These are phyloP conservation scores for Coemansia sp. DNA, from an alignment of 371 early-diverging fungal species.

Conservation along the genomic window DNA sequence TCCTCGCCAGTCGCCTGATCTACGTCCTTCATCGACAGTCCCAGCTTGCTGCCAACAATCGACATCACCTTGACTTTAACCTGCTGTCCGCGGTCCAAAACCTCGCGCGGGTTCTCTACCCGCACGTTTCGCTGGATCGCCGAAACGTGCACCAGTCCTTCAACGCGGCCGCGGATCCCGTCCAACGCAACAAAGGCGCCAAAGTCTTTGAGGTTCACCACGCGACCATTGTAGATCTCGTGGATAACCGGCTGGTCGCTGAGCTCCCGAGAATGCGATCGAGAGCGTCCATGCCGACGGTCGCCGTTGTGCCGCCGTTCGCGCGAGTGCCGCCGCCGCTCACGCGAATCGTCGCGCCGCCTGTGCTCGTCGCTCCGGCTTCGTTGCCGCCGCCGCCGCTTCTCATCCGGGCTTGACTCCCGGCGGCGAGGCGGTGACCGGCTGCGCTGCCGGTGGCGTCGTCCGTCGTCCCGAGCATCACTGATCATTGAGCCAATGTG, in stretches of 20 bases:
- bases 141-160: conserved; percentile 86
- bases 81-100: conserved; percentile 70
- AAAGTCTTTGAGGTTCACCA: conserved; percentile 82
- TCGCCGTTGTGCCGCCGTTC: conserved; percentile 10
- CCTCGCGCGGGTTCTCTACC: conserved; percentile 77
- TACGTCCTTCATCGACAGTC: conserved; percentile 92
- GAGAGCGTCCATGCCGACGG: conserved; percentile 8
- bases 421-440: conserved; percentile 24
- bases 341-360: neutral
- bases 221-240: conserved; percentile 85
- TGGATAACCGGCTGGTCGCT: conserved; percentile 82
- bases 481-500: conserved; percentile 32
- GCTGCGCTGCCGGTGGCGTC: conserved; percentile 10
- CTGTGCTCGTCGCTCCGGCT: conserved; percentile 1
- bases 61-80: conserved; percentile 95
- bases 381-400: conserved; percentile 11
- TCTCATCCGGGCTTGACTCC: conserved; percentile 38
- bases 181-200: conserved; percentile 89
- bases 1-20: conserved; percentile 91
- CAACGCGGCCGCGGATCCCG: conserved; percentile 62
- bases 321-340: conserved; percentile 18
- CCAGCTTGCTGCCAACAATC: conserved; percentile 72
- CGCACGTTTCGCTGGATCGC: conserved; percentile 63
- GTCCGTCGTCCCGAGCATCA: neutral
- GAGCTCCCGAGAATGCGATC: conserved; percentile 6